Evolutionary conservation across 1,284 basidiomycete species (phyloP), one percentile per base, ranked within the genome.

Genomic region (Tylopilus sp.): DNA sequence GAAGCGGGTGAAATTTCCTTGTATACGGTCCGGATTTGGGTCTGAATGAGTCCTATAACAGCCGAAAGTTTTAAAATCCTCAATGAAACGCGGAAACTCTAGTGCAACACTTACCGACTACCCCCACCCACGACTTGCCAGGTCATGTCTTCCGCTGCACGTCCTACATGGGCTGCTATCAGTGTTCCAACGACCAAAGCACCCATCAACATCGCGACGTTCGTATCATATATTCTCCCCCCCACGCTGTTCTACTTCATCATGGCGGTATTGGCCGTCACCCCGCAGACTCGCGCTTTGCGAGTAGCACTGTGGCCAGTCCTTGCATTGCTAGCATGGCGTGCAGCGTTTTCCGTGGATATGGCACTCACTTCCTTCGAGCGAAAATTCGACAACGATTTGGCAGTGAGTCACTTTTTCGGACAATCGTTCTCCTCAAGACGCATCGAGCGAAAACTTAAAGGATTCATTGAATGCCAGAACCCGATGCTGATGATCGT

Each of bases 181-280:
- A n/a, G n/a, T 25, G 34, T 41, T 21, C 52, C 34, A 7, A 16
- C 30, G 21, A 42, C 34, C 39, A 52, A 34, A 25, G 53, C n/a
- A n/a, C 39, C 35, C 10, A 12, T 53, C 23, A 35, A 15, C 13
- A 2, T 15, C 16, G 15, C 28, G 12, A 30, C 53, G 3, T 19
- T 55, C 18, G 31, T 15, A 13, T 55, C 30, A 10, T 50, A 69
- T 48, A 41, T 76, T 43, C 51, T 74, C 4, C 74, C 74, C 8
- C 65, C 72, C 3, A 19, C 76, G 3, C 19, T 74, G 13, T 65
- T 68, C 48, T 78, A 77, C 61, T 74, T 75, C 63, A 54, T 59
- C 9, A 71, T 72, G 30, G 79, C 79, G 13, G 57, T 75, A 16
- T 69, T 82, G 39, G 74, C 74, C 1, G 59, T 77, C n/a, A 56